These are phyloP conservation scores for Clarireedia sp. DNA, from an alignment of 2,329 filamentous ascomycete genomes.

Conservation along the genomic window DNA sequence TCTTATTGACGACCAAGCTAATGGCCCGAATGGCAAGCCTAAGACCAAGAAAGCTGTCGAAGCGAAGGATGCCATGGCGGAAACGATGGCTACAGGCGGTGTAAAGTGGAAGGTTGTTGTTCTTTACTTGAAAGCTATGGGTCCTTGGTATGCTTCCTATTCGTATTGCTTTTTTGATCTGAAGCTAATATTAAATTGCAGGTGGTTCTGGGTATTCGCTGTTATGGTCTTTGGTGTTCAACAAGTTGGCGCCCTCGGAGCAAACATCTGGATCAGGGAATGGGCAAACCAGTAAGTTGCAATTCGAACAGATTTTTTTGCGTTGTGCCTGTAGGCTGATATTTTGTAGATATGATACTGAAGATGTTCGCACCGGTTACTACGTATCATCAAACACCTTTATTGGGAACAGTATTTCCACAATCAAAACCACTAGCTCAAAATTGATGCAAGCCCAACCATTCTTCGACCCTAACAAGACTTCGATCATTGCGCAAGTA, in stretches of 20 bases:
- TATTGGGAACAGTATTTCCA: slow-evolving; percentile 25
- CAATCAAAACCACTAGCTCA: slow-evolving; percentile 19
- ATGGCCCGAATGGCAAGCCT: slow-evolving; percentile 34
- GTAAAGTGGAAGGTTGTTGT: slow-evolving; percentile 82
- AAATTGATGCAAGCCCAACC: slow-evolving; percentile 25
- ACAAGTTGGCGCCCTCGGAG: slow-evolving; percentile 78
- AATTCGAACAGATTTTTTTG: too few species aligned
- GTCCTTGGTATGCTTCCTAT: slow-evolving; percentile 53
- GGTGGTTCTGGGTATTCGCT: slow-evolving; percentile 80
- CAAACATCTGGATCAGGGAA: slow-evolving; percentile 88
- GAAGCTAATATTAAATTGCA: slow-evolving; percentile 14
- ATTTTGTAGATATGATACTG: slow-evolving; percentile 29
- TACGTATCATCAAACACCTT: slow-evolving; percentile 19
- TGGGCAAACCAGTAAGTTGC: slow-evolving; percentile 80
- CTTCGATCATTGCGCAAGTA: slow-evolving; percentile 24
- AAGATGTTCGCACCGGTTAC: slow-evolving; percentile 14
- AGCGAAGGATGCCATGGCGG: slow-evolving; percentile 49
- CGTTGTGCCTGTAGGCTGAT: neutral
- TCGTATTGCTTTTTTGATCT: neutral
- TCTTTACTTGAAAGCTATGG: slow-evolving; percentile 85
- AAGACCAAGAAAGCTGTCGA: slow-evolving; percentile 32
- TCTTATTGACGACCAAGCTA: slow-evolving; percentile 44
- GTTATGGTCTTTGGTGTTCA: slow-evolving; percentile 69
- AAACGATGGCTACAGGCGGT: slow-evolving; percentile 75
- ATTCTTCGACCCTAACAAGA: slow-evolving; percentile 28